These are phyloP conservation scores for Onygenales sp. DNA, from an alignment of 2,329 filamentous ascomycete genomes.

Conservation along the genomic window DNA sequence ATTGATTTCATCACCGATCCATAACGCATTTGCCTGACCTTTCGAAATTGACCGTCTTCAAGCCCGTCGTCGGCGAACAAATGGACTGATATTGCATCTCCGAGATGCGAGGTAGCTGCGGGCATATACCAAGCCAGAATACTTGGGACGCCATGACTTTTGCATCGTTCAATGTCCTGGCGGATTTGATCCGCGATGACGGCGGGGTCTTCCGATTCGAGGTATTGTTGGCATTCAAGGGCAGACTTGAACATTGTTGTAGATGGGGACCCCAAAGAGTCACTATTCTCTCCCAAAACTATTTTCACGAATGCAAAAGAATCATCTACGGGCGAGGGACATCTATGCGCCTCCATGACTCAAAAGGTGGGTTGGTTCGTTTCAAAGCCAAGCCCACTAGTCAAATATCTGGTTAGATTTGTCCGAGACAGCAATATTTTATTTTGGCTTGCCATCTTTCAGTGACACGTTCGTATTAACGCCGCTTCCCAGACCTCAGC, in stretches of 20 bases:
- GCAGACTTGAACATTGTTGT: constrained; percentile 4
- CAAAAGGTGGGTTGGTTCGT: background rate
- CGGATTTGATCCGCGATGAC: constrained; percentile 13
- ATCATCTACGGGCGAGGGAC: background rate
- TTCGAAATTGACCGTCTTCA: background rate
- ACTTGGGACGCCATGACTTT: constrained; percentile 13
- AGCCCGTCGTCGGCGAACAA: constrained; percentile 9
- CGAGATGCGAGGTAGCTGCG: constrained; percentile 4
- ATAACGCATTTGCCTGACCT: constrained; percentile 10
- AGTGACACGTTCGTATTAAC: too few species aligned
- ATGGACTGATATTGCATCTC: constrained; percentile 7
- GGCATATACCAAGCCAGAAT: constrained; percentile 13
- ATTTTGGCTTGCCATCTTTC: too few species aligned
- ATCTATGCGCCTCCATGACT: background rate
- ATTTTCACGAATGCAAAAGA: background rate
- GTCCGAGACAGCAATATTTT: too few species aligned
- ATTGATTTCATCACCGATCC: constrained; percentile 8
- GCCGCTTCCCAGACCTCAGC: too few species aligned
- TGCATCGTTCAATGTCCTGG: constrained; percentile 21
- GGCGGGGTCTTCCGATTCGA: constrained; percentile 9
- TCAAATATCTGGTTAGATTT: too few species aligned
- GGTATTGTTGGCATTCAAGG: constrained; percentile 2
- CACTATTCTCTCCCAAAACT: background rate
- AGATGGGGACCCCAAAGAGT: background rate
- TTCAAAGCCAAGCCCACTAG: too few species aligned